Evolutionary conservation across 1,284 basidiomycete genomes (phyloP), one percentile per base, ranked within the genome.

Genomic region (Acaromyces ingoldii): DNA sequence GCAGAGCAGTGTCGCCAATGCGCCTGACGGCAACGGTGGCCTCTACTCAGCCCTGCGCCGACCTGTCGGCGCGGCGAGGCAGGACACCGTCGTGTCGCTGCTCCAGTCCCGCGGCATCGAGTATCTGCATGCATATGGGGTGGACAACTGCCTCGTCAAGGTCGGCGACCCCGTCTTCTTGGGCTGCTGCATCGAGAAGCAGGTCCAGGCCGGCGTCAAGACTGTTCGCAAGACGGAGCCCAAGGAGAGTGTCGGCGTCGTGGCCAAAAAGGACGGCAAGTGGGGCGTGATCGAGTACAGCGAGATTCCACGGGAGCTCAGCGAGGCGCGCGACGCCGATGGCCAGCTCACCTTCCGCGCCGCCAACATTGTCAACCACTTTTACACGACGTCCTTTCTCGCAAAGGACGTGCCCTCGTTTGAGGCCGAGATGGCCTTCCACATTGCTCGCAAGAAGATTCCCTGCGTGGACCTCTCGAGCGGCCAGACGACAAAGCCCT

Each of bases 401-500:
- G 82, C 87, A 57, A 77, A 80, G 29, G 85, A 93, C 56, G 85
- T 88, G 65, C 79, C 82, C 1, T 49, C 58, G 1, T 92, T 96
- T 76, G 93, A 97, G 77, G 80, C 83, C 39, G 80, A 89, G 63
- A 88, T 98, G 78, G 86, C 91, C 22, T 96, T 89, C 83, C 95
- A 99, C 80, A 91, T 99, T 73, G 95, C 95, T 29, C 84, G 88
- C 70, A 98, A 99, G 79, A 98, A 98, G 82, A 98, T 98, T 67
- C 82, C 91, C 15, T 83, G 87, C 63, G 79, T 93, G 60, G 70
- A 70, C 36, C 62, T 69, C 6, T 22, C 45, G 7, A 70, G 88
- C 43, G 76, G 81, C 42, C 82, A 81, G 4, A 89, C 87, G 30
- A 69, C 78, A 48, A 93, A 91, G 76, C 92, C 93, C 4, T 78